Evolutionary conservation across 2,329 filamentous ascomycete genomes (phyloP).

Genomic region (Ophiocordyceps australis): DNA sequence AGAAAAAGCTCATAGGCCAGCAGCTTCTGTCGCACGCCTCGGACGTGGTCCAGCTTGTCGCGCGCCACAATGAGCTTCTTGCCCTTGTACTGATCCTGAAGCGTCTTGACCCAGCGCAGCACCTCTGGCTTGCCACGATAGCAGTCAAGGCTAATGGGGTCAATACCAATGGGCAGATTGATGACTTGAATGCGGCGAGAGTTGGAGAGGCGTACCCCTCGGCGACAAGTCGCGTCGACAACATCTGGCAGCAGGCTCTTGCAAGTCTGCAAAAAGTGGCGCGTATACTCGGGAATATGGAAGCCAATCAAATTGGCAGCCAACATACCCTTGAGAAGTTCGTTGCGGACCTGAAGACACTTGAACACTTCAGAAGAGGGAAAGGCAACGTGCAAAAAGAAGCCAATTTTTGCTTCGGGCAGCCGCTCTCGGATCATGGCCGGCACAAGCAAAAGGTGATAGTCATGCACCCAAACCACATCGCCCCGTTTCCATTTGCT

Average conservation of each 20-base stretch:
- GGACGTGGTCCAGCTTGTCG: constrained; percentile 85
- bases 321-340: constrained; percentile 81
- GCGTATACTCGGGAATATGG: constrained; percentile 81
- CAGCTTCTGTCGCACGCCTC: constrained; percentile 85
- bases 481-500: constrained; percentile 89
- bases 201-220: constrained; percentile 80
- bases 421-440: constrained; percentile 78
- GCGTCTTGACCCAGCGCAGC: constrained; percentile 57
- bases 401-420: constrained; percentile 86
- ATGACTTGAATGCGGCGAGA: constrained; percentile 85
- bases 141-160: constrained; percentile 55
- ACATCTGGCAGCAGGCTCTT: constrained; percentile 74
- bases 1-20: constrained; percentile 85
- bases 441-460: constrained; percentile 79
- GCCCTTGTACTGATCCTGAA: constrained; percentile 68
- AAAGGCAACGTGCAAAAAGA: constrained; percentile 90
- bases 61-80: constrained; percentile 85
- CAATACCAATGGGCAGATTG: constrained; percentile 76
- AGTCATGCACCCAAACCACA: constrained; percentile 89
- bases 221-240: constrained; percentile 77
- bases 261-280: constrained; percentile 92
- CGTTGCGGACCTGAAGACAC: constrained; percentile 70
- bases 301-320: constrained; percentile 87
- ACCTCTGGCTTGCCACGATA: constrained; percentile 60
- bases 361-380: constrained; percentile 93